These are phyloP conservation scores for Tuber microsphaerosporum DNA, from an alignment of 495 filamentous ascomycete genomes.

Conservation along the genomic window DNA sequence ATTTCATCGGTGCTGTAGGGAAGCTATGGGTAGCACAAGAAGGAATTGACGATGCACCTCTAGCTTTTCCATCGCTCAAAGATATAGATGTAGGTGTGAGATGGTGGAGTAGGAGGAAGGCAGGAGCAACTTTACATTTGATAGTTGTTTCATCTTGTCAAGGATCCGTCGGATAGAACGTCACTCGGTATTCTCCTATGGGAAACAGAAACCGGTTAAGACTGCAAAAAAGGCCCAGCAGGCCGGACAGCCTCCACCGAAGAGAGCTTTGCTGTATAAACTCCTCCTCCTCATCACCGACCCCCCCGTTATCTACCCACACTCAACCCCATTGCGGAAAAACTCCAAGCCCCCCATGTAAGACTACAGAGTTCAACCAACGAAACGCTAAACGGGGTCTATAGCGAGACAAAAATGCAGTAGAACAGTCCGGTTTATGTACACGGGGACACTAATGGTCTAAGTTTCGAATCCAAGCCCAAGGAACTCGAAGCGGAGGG, in stretches of 20 bases:
- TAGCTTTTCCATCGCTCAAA: not conserved
- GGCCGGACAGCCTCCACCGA: not conserved
- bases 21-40: not conserved
- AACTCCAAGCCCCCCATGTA: conserved; percentile 1
- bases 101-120: not conserved
- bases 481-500: not conserved
- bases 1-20: not conserved
- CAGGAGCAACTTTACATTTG: not conserved
- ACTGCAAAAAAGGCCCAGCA: not conserved
- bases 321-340: not conserved
- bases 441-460: not conserved
- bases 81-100: not conserved
- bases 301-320: not conserved
- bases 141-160: not conserved
- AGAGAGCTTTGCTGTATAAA: not conserved
- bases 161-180: not conserved
- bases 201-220: not conserved
- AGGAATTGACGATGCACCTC: not conserved
- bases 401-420: not conserved
- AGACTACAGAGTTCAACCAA: not conserved
- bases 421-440: conserved; percentile 1
- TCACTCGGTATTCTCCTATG: not conserved
- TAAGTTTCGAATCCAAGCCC: not conserved
- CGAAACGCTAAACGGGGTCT: not conserved
- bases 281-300: not conserved